phyloP scores from a whole-genome alignment of 345 rosid species.

The Sonneratia caseolaris region DNA sequence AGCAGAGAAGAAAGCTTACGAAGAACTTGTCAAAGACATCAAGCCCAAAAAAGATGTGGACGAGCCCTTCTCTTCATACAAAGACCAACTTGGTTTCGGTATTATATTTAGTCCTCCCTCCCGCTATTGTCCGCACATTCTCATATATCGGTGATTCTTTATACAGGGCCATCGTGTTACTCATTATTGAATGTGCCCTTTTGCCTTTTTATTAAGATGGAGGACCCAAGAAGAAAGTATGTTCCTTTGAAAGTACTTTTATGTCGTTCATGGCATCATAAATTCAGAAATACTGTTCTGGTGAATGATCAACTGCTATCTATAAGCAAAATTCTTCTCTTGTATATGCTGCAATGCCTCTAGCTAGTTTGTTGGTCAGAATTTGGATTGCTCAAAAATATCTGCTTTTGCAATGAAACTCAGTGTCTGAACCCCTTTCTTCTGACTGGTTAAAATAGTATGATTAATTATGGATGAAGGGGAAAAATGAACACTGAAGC shows the following conservation, averaged over 20 bases:
- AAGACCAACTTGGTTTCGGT: constrained; percentile 98
- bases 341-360: neutral
- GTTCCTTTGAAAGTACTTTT: neutral
- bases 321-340: neutral
- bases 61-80: constrained; percentile 93
- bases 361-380: neutral
- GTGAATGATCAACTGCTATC: neutral
- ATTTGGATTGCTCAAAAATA: neutral
- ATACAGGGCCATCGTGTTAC: neutral
- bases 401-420: neutral
- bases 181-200: neutral
- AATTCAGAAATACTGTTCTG: neutral
- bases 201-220: neutral
- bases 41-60: constrained; percentile 36
- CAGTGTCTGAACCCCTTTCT: neutral
- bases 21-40: constrained; percentile 86
- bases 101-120: constrained; percentile 5
- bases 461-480: neutral
- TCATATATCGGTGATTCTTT: neutral
- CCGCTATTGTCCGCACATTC: neutral
- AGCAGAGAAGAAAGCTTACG: constrained; percentile 73
- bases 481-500: neutral
- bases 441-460: neutral
- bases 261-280: neutral
- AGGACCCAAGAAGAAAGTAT: neutral